Base-by-base conservation (phyloP, 768 basidiomycete species). In the Naganishia vishniacii region DNA sequence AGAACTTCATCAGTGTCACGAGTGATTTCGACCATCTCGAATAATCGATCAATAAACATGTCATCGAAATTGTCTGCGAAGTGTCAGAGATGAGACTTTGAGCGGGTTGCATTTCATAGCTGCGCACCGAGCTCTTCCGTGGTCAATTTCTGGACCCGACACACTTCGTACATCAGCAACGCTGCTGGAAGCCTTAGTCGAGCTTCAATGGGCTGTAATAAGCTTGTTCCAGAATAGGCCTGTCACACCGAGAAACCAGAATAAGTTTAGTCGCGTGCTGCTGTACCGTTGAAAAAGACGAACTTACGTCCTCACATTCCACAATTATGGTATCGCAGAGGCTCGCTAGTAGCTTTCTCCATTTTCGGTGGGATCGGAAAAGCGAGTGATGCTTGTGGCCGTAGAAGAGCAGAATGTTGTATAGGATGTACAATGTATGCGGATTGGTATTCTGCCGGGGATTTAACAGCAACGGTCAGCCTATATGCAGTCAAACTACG, bases 21-120 rank as follows among this genome's bases (percentile, higher is more conserved):
- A 0, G 95, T 98, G 69, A 88, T 85, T 75, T 99, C 95, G 41
- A 99, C 90, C 45, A 98, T 83, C 58, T 94, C 88, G 70, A 95
- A 94, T 48, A 99, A 78, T 70, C 86, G 84, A 65, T 92, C 89
- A 48, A 99, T 86, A 75, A 97, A 95, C 0, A 79, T 53, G 67
- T 94, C 88, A 68, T 83, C 82, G 73, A 95, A 98, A 48, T 87
- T 81, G 42, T 82, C 91, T 94, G 69, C 32, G 47, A 46, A 11
- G 48, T 20, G 15, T 3, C 16, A 15, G 5, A 4, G 18, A 20
- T 47, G 13, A 48, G n/a, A 7, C 18, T 1, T 2, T 53, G 26
- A 25, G 4, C 18, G 3, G 41, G 18, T 9, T 3, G 18, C 18
- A 11, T 29, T 37, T 5, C 32, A 18, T 47, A 34, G 3, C 25